Conservation (phyloP, 805 yeast genomes). For the Metschnikowia aberdeeniae region DNA sequence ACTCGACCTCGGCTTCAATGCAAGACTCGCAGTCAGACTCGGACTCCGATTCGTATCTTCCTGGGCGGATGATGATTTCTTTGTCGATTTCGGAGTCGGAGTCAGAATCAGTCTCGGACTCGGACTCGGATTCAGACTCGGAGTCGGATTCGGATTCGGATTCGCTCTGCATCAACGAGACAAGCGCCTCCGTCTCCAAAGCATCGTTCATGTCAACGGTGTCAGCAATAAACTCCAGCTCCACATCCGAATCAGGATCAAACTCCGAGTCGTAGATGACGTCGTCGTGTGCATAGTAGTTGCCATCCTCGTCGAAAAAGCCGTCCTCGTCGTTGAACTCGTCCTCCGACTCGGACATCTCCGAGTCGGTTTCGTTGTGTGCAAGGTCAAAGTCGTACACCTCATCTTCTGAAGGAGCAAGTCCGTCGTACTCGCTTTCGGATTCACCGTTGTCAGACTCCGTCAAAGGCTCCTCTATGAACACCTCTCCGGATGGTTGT, state of each 20-base stretch:
- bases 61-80: constrained; percentile 8
- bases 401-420: constrained; percentile 21
- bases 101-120: constrained; percentile 13
- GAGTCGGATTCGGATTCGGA: constrained; percentile 21
- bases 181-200: constrained; percentile 32
- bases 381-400: constrained; percentile 30
- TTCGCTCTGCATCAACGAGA: constrained; percentile 25
- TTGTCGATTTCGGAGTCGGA: constrained; percentile 15
- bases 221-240: constrained; percentile 21
- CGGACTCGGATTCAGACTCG: constrained; percentile 14
- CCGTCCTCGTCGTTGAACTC: constrained; percentile 1
- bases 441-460: constrained; percentile 26
- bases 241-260: constrained; percentile 21
- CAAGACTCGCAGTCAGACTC: constrained; percentile 27
- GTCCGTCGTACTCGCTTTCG: constrained; percentile 21
- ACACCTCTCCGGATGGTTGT: constrained; percentile 33
- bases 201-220: constrained; percentile 37
- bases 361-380: constrained; percentile 10
- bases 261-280: constrained; percentile 15
- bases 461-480: constrained; percentile 42
- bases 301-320: background rate
- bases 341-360: background rate
- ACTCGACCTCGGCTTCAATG: constrained; percentile 11
- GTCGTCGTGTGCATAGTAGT: background rate
- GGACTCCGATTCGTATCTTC: constrained; percentile 6